Conservation (phyloP, 768 basidiomycete species). For the Chalciporus chontae region DNA sequence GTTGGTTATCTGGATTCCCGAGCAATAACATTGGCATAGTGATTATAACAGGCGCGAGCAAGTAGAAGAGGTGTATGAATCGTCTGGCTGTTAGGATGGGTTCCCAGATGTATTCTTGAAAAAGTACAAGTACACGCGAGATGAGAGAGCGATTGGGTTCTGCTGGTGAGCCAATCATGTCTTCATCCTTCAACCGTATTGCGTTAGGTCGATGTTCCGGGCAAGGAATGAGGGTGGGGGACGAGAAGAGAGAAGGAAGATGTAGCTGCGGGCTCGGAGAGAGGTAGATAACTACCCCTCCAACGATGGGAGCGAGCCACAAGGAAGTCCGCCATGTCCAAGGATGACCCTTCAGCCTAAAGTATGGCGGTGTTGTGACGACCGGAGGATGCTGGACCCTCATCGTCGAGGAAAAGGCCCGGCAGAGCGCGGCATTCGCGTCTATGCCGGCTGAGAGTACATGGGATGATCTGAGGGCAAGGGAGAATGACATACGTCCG, state of each 20-base stretch:
- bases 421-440: constrained; percentile 13
- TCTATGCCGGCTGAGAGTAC: constrained; percentile 6
- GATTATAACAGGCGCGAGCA: constrained; percentile 88
- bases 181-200: constrained; percentile 21
- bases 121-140: constrained; percentile 40
- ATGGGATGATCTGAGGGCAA: constrained; percentile 24
- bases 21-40: constrained; percentile 80
- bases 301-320: constrained; percentile 57
- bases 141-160: constrained; percentile 53
- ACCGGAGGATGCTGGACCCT: constrained; percentile 8
- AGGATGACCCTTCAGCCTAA: constrained; percentile 25
- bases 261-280: constrained; percentile 40
- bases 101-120: constrained; percentile 70
- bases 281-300: constrained; percentile 51
- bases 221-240: constrained; percentile 47
- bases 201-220: constrained; percentile 10
- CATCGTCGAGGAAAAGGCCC: constrained; percentile 17
- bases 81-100: constrained; percentile 79
- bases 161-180: constrained; percentile 62
- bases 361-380: constrained; percentile 8
- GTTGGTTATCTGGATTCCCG: constrained; percentile 49
- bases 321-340: constrained; percentile 26
- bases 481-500: constrained; percentile 22
- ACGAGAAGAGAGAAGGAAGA: constrained; percentile 48
- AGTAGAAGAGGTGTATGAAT: constrained; percentile 75